Percentiles rank a stretch among this genome's conserved stretches.
phyloP scores from a whole-genome alignment of 352 stramenopile species.

The Elongisporangium prolatum region DNA sequence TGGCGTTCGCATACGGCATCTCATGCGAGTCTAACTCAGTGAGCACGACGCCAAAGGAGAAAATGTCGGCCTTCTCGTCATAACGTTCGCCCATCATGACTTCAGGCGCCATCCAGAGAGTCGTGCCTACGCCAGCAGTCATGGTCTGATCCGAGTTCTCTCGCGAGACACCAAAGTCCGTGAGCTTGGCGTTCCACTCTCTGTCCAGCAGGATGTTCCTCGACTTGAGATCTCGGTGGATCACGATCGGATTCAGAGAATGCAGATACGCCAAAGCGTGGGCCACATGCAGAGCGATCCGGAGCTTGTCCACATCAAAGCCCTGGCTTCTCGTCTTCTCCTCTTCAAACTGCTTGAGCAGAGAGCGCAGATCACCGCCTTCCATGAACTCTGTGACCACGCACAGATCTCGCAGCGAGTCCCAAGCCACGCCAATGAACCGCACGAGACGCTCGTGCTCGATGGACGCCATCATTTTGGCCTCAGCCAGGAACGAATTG shows the following conservation, averaged over 20 bases:
- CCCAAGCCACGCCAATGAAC: constrained; percentile 48
- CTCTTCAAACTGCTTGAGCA: constrained; percentile 25
- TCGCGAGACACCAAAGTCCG: constrained; percentile 46
- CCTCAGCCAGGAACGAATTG: constrained; percentile 36
- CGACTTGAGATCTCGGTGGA: constrained; percentile 52
- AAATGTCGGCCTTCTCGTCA: constrained; percentile 36
- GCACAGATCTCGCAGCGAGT: constrained; percentile 37
- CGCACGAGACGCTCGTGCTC: constrained; percentile 35
- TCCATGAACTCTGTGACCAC: constrained; percentile 40
- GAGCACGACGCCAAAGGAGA: constrained; percentile 46
- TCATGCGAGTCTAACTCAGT: constrained; percentile 38
- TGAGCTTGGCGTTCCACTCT: constrained; percentile 28
- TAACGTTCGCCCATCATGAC: constrained; percentile 44
- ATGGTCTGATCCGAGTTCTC: constrained; percentile 26
- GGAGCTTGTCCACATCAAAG: constrained; percentile 28
- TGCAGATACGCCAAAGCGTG: constrained; percentile 40
- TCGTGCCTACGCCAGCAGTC: constrained; percentile 32
- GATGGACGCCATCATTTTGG: constrained; percentile 38
- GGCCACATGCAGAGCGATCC: constrained; percentile 23
- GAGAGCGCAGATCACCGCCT: constrained; percentile 31
- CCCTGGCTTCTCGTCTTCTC: constrained; percentile 19
- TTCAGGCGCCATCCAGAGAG: constrained; percentile 40
- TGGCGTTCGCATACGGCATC: constrained; percentile 17
- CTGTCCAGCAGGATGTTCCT: constrained; percentile 39
- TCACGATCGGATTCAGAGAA: constrained; percentile 25